Evolutionary conservation across 768 basidiomycete genomes (phyloP).

Genomic region (Tricholoma hemisulphureum): DNA sequence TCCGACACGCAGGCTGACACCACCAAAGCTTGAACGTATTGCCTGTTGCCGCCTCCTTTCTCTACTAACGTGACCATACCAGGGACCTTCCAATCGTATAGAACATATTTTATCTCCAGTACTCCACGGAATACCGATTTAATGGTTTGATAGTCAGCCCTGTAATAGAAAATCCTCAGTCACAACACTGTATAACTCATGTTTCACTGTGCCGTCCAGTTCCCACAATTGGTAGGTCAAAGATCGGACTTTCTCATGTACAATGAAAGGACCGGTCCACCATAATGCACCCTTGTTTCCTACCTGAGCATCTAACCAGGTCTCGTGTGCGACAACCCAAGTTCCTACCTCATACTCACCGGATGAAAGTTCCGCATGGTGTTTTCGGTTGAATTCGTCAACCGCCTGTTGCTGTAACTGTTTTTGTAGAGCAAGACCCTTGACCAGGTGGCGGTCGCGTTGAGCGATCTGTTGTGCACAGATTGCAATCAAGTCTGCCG

Average conservation of each 20-base stretch:
- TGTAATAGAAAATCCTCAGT: slow-evolving; percentile 7
- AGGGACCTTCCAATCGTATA: too few species aligned
- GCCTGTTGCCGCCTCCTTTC: too few species aligned
- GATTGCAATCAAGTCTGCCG: slow-evolving; percentile 25
- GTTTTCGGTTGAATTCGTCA: slow-evolving; percentile 20
- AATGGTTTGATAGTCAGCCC: slow-evolving; percentile 14
- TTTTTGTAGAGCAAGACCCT: slow-evolving; percentile 13
- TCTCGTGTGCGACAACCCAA: slow-evolving; percentile 32
- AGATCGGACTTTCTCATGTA: slow-evolving; percentile 13
- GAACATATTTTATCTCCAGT: neutral
- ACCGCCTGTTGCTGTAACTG: slow-evolving; percentile 11
- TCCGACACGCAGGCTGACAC: too few species aligned
- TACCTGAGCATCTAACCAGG: slow-evolving; percentile 26
- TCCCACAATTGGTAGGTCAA: slow-evolving; percentile 12
- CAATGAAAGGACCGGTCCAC: slow-evolving; percentile 29
- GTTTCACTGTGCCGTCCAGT: slow-evolving; percentile 15
- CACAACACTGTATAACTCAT: slow-evolving; percentile 12
- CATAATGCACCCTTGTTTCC: slow-evolving; percentile 26
- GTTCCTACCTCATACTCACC: slow-evolving; percentile 16
- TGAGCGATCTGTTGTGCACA: slow-evolving; percentile 19
- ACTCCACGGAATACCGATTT: neutral
- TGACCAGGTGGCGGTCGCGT: slow-evolving; percentile 15
- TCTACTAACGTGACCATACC: too few species aligned
- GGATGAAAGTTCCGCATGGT: slow-evolving; percentile 9
- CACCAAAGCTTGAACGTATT: too few species aligned